Evolutionary conservation across 2,329 filamentous ascomycete genomes (phyloP).

Genomic region (Colletotrichum truncatum): DNA sequence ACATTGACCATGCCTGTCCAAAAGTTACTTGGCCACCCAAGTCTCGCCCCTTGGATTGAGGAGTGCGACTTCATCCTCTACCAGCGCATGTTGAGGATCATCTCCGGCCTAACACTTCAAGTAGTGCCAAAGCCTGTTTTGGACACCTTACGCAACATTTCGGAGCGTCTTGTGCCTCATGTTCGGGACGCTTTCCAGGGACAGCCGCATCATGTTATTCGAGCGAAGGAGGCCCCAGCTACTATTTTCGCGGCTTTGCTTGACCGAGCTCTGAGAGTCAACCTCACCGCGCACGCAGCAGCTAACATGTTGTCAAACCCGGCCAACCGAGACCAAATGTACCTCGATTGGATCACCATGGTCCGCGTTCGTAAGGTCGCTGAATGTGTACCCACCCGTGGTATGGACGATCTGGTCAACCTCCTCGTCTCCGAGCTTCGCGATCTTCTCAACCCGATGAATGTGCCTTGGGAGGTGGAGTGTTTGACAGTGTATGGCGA

Average conservation of each 20-base stretch:
- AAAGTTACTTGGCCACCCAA: constrained; percentile 85
- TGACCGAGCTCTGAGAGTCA: constrained; percentile 88
- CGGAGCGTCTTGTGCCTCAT: constrained; percentile 80
- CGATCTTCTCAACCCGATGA: constrained; percentile 74
- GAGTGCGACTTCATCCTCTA: constrained; percentile 96
- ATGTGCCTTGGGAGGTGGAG: constrained; percentile 72
- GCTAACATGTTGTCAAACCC: constrained; percentile 92
- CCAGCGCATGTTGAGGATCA: constrained; percentile 94
- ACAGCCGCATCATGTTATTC: constrained; percentile 84
- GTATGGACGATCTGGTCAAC: constrained; percentile 73
- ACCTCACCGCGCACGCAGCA: constrained; percentile 91
- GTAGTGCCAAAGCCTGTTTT: constrained; percentile 90
- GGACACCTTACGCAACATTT: constrained; percentile 87
- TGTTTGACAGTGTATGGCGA: constrained; percentile 69
- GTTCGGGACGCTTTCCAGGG: constrained; percentile 86
- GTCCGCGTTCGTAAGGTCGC: constrained; percentile 70
- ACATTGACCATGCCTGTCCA: constrained; percentile 97
- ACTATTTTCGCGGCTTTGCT: constrained; percentile 88
- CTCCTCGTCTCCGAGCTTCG: constrained; percentile 74
- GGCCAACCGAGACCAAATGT: constrained; percentile 94
- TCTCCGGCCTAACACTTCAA: constrained; percentile 88
- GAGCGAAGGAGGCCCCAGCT: constrained; percentile 88
- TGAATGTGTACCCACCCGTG: constrained; percentile 68
- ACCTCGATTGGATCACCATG: constrained; percentile 84
- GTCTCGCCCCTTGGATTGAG: constrained; percentile 90